Base-by-base conservation (phyloP, 305 asterid genomes). In the Fraxinus nigra region DNA sequence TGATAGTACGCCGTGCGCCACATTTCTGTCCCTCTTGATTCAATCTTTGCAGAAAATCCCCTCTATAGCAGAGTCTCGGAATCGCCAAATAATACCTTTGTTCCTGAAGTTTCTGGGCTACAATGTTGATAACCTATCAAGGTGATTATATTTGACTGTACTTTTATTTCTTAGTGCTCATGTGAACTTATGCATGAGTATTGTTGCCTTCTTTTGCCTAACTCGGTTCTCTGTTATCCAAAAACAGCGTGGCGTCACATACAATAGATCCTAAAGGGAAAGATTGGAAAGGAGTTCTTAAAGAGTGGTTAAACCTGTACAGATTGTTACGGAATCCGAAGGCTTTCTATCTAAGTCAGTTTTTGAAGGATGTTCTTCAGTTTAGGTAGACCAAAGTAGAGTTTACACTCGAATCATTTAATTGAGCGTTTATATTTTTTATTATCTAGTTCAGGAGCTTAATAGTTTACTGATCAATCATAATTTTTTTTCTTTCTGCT, bases 41-140 rank as follows among this genome's bases (percentile, higher is more conserved):
- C 94, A 90, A 81, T 82, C 92, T 43, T 88, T 96, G 80, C 97
- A 91, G 82, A 92, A 89, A 87, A 93, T 93, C 82, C 94, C 95
- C 78, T 87, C 92, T 65, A 81, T 89, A 65, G 91, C 83, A n/a
- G 98, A 94, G 88, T 91, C 94, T 65, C 92, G 90, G 88, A 89
- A 95, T 83, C 88, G 87, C 79, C 93, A 93, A 80, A 83, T 94
- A 79, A 78, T 96, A 79, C 95, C 97, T 83, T 84, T 94, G 89
- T 96, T 96, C 85, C 82, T 96, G 87, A 92, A 89, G 91, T 94
- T 92, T 83, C 79, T 96, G 79, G 99, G 98, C 81, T 93, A 93
- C 84, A 80, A 77, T 80, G 90, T 83, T 76, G 89, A 88, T 76
- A 88, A 89, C 61, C 83, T 81, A 72, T 48, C 82, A 78, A 91